Evolutionary conservation across 2,329 filamentous ascomycete genomes (phyloP), one percentile per base, ranked within the genome.

Genomic region (Gyromitra esculenta): DNA sequence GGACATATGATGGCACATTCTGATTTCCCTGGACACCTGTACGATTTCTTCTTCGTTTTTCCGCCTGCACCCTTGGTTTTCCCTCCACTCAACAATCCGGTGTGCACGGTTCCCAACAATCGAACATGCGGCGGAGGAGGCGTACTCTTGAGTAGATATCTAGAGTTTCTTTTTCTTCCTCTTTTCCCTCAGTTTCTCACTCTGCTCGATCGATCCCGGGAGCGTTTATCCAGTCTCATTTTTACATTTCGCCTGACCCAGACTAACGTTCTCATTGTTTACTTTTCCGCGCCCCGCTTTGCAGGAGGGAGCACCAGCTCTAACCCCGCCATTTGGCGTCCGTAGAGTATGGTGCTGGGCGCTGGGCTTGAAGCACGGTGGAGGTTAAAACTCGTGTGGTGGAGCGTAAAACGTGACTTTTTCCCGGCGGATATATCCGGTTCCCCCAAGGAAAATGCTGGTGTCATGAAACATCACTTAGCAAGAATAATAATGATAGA

Each of bases 141-240:
- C 70, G 72, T 31, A 31, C 25, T 31, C 25, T 4, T 3, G 66
- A 65, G 66, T 56, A 65, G 43, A 75, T 64, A 75, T 75, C 72
- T 65, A 70, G 11, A 6, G 59, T 75, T 63, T 62, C 41, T 69
- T 68, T 74, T 74, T 67, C 35, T 63, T 52, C 39, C 0, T 15
- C 21, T 13, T 59, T n/a, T 25, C 11, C 59, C 37, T 54, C 43
- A 48, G 52, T 45, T 48, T 68, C 18, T 15, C 35, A 45, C 66
- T 43, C 41, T 41, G 66, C 72, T 75, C 72, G 72, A 75, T 75
- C 72, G 72, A 75, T 75, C 66, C 65, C 72, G 68, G 68, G 68
- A 71, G 54, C 59, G 72, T 74, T 69, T 74, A 57, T 74, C 72
- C 57, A 69, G 66, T 60, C 54, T 70, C 48, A 5, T 74, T 66